Evolutionary conservation across 2,329 filamentous ascomycete species (phyloP).

Genomic region (Paraphoma sp.): DNA sequence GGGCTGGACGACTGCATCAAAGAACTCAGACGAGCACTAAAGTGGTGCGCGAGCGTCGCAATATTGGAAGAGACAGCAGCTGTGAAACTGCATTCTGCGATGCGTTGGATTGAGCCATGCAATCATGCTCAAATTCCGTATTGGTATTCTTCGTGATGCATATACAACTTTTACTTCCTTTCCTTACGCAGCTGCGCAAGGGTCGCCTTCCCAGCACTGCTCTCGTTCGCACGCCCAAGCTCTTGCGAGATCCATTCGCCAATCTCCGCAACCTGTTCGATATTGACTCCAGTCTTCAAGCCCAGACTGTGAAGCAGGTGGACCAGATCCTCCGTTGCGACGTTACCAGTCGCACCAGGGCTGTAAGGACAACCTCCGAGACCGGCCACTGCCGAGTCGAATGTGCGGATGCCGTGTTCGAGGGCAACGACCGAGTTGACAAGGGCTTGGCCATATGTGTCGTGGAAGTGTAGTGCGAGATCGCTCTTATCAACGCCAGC

Average conservation of each 20-base stretch:
- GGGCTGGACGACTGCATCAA: too few species aligned
- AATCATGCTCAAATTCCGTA: too few species aligned
- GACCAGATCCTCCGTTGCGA: conserved; percentile 83
- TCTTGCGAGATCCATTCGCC: conserved; percentile 50
- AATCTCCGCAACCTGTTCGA: conserved; percentile 43
- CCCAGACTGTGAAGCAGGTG: conserved; percentile 77
- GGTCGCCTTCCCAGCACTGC: conserved; percentile 48
- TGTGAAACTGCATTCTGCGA: too few species aligned
- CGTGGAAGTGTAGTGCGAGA: conserved; percentile 85
- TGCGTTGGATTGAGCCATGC: too few species aligned
- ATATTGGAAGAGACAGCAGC: too few species aligned
- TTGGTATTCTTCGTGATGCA: too few species aligned
- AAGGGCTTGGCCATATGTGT: conserved; percentile 86
- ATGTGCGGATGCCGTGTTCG: conserved; percentile 77
- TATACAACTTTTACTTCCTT: neutral
- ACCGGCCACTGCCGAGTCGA: conserved; percentile 81
- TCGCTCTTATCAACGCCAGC: conserved; percentile 74
- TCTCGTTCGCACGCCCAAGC: conserved; percentile 45
- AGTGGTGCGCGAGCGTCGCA: too few species aligned
- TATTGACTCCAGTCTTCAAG: conserved; percentile 71
- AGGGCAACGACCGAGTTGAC: conserved; percentile 80
- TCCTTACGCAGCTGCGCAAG: conserved; percentile 38
- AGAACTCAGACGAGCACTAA: too few species aligned
- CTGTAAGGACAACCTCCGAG: conserved; percentile 86
- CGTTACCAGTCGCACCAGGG: conserved; percentile 85